Evolutionary conservation across 2,329 filamentous ascomycete genomes (phyloP), one percentile per base, ranked within the genome.

Genomic region (Lecanicillium sp.): DNA sequence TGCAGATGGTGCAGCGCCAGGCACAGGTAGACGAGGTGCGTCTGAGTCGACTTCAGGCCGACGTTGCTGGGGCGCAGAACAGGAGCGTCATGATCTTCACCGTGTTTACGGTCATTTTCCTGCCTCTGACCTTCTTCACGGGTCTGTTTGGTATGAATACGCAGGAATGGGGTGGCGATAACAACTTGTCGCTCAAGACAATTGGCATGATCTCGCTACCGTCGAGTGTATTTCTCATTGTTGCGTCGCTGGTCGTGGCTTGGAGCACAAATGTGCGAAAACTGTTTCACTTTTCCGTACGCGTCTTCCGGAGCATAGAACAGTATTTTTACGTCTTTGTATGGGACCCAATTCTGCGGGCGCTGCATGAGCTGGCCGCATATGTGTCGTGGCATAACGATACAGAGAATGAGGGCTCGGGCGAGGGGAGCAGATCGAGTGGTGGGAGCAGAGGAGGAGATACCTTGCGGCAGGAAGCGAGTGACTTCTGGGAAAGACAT

Each of bases 11-110:
- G 33, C 80, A 84, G 58, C 78, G 81, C 14, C 79, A 84, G 56
- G 79, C 80, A 0, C 81, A 84, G 56, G 78, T 84, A 2, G 79
- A 83, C 56, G 81, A 84, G 58, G 79, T 82, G 8, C 75, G 79
- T 20, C 74, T 81, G 61, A 80, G 79, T 20, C 69, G 81, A 2
- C 67, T 81, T 48, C 78, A 84, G 54, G 79, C 80, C 1, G 79
- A 84, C 54, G 72, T 83, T 0, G 79, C 81, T 0, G 78, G 76
- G 50, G 73, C 75, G 8, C 80, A 83, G 60, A 81, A 78, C 48
- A 69, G 79, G 20, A 79, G 79, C 14, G 74, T 84, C 49, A 80
- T 83, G 75, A 80, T 84, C 52, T 83, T 84, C 60, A 84, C 79
- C 8, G 79, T 71, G 0, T 79, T 79, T 50, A 79, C 77, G 9